A percentile compares a stretch with the other conserved stretches of the same genome.
These are phyloP conservation scores for Acanthamoeba royreba DNA, from an alignment of 208 protist species.

Conservation along the genomic window DNA sequence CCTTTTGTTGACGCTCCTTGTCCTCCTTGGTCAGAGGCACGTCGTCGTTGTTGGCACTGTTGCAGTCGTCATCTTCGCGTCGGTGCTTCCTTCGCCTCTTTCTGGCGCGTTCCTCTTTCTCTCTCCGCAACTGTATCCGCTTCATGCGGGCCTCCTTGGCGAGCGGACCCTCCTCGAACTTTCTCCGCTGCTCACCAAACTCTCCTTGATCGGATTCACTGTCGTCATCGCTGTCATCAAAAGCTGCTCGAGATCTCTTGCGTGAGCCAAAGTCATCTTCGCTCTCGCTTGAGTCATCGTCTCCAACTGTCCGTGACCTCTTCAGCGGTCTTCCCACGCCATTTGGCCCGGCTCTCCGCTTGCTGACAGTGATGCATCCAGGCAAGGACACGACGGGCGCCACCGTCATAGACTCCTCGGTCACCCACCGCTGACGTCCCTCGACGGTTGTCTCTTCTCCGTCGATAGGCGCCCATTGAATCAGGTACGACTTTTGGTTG, in stretches of 20 bases:
- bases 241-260: background rate
- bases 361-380: background rate
- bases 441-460: background rate
- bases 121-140: background rate
- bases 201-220: too few species aligned
- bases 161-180: background rate
- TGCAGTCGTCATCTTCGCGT: background rate
- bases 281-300: background rate
- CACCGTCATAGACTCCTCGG: background rate
- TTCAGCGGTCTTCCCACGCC: background rate
- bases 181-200: background rate
- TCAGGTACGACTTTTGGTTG: background rate
- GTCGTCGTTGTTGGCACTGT: background rate
- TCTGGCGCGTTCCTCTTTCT: background rate
- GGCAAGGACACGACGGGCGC: background rate
- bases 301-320: background rate
- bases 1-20: background rate
- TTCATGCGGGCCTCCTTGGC: background rate
- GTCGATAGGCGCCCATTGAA: background rate
- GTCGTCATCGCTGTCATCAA: background rate
- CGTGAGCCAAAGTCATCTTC: background rate
- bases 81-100: background rate
- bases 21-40: conserved; percentile 44
- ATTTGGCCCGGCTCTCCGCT: background rate
- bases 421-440: background rate